Conservation (phyloP, 2,329 filamentous ascomycete species). For the Dothideomycetes sp. region DNA sequence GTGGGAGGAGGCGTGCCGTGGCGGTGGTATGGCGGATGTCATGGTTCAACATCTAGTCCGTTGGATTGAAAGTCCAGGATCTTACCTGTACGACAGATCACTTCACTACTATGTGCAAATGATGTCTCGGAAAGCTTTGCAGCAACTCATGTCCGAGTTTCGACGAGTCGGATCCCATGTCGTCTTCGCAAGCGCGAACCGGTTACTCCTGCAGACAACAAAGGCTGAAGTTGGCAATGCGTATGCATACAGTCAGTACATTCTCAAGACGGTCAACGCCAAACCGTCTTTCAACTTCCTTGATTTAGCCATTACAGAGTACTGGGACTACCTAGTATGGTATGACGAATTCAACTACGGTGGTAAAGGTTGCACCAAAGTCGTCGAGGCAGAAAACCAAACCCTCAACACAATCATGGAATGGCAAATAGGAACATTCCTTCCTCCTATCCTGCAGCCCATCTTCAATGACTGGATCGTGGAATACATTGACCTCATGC, state of each 20-base stretch:
- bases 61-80: slow-evolving; percentile 90
- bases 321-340: slow-evolving; percentile 99
- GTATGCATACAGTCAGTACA: slow-evolving; percentile 93
- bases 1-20: slow-evolving; percentile 71
- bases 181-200: slow-evolving; percentile 85
- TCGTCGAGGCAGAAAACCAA: slow-evolving; percentile 66
- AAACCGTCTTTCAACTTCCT: slow-evolving; percentile 96
- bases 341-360: slow-evolving; percentile 99
- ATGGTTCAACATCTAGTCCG: slow-evolving; percentile 95
- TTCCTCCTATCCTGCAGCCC: slow-evolving; percentile 69
- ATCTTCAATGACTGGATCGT: slow-evolving; percentile 88
- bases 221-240: slow-evolving; percentile 96
- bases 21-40: slow-evolving; percentile 88
- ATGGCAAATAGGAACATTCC: slow-evolving; percentile 90
- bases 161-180: slow-evolving; percentile 88
- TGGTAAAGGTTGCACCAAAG: slow-evolving; percentile 78
- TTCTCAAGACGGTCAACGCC: slow-evolving; percentile 90
- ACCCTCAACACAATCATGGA: slow-evolving; percentile 88
- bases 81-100: slow-evolving; percentile 88
- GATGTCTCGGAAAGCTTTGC: slow-evolving; percentile 94
- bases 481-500: slow-evolving; percentile 93
- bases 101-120: slow-evolving; percentile 97
- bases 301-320: slow-evolving; percentile 93
- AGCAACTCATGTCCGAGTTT: slow-evolving; percentile 96
- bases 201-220: slow-evolving; percentile 84